These are phyloP conservation scores for Phytophthora palmivora DNA, from an alignment of 352 stramenopile genomes.

Conservation along the genomic window DNA sequence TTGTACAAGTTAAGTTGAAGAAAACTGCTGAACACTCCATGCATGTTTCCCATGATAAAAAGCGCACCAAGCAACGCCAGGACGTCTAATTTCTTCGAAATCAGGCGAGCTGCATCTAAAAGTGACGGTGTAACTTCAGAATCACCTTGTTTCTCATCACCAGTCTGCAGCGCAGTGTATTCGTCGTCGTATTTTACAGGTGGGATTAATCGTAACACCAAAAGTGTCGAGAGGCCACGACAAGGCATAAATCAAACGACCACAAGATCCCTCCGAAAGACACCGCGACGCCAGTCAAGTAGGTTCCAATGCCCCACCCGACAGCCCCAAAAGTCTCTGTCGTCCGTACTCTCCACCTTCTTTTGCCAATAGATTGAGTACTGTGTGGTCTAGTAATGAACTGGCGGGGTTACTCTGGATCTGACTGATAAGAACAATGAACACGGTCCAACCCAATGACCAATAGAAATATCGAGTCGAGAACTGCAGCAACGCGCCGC, in stretches of 20 bases:
- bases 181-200: constrained; percentile 42
- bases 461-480: constrained; percentile 47
- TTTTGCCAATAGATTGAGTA: constrained; percentile 64
- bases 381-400: constrained; percentile 73
- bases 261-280: constrained; percentile 59
- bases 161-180: constrained; percentile 17
- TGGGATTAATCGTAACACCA: constrained; percentile 62
- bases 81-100: constrained; percentile 57
- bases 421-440: constrained; percentile 57
- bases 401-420: constrained; percentile 55
- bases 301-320: constrained; percentile 63
- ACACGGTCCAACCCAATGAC: constrained; percentile 47
- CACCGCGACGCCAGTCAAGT: constrained; percentile 66
- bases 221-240: constrained; percentile 52
- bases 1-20: constrained; percentile 85
- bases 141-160: no score
- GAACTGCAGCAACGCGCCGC: constrained; percentile 60
- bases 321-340: constrained; percentile 73
- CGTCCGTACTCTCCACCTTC: constrained; percentile 78
- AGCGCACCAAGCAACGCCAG: constrained; percentile 68
- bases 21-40: constrained; percentile 75
- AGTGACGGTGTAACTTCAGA: constrained; percentile 45
- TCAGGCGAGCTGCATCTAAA: constrained; percentile 31
- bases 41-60: constrained; percentile 82
- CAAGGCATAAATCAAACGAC: constrained; percentile 68